Percentiles rank a stretch among this genome's conserved stretches.
Evolutionary conservation across 225 moss, liverwort and hornwort species (phyloP).

Genomic region (Anthoceros angustus): DNA sequence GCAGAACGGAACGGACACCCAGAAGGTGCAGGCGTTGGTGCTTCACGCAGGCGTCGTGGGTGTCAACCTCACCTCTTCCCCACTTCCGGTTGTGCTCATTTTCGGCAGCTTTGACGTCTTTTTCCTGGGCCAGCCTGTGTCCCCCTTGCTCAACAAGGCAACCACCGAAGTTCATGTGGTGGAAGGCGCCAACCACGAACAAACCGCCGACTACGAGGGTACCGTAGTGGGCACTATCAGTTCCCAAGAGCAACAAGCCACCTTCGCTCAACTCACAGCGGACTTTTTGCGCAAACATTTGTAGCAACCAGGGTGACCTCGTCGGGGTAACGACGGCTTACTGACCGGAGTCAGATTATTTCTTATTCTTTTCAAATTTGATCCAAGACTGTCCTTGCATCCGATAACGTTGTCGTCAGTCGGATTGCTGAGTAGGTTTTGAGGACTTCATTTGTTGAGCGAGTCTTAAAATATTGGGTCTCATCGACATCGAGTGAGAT

Average conservation of each 20-base stretch:
- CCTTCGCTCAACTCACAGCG: background rate
- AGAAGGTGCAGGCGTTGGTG: background rate
- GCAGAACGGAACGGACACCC: background rate
- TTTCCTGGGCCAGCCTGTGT: background rate
- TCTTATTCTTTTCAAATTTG: too few relatives aligned
- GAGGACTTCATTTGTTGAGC: too few relatives aligned
- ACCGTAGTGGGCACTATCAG: background rate
- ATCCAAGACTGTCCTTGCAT: too few relatives aligned
- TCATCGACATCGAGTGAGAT: too few relatives aligned
- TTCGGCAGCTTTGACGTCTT: background rate
- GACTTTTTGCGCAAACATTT: background rate
- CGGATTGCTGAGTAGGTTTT: too few relatives aligned
- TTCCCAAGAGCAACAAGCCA: background rate
- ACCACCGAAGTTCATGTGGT: background rate
- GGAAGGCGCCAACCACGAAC: background rate
- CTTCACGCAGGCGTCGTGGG: background rate
- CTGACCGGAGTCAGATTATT: too few relatives aligned
- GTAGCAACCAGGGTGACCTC: too few relatives aligned
- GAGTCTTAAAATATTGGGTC: too few relatives aligned
- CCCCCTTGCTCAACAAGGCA: background rate
- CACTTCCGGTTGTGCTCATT: background rate
- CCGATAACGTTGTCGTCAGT: too few relatives aligned
- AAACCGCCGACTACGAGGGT: background rate
- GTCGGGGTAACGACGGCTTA: too few relatives aligned
- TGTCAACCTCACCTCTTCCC: background rate